These are phyloP conservation scores for Spathaspora boniae DNA, from an alignment of 805 yeast genomes.

Conservation along the genomic window DNA sequence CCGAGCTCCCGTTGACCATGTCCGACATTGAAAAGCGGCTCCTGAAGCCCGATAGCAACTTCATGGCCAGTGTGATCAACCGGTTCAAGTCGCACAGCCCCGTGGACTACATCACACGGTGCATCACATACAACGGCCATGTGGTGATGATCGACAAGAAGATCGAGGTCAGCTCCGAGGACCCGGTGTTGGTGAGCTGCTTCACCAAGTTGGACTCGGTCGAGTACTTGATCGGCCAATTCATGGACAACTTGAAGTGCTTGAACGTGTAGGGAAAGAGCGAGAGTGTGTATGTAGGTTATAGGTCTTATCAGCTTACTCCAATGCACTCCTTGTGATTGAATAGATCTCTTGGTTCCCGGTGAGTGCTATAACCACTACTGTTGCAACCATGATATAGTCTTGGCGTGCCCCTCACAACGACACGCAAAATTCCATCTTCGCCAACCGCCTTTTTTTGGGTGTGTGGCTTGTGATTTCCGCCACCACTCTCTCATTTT, in stretches of 20 bases:
- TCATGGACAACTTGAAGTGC: conserved; percentile 12
- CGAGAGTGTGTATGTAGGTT: too few relatives aligned
- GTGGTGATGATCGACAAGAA: conserved; percentile 63
- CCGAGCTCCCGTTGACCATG: conserved; percentile 17
- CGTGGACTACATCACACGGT: conserved; percentile 55
- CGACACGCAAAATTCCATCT: too few relatives aligned
- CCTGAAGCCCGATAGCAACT: conserved; percentile 7
- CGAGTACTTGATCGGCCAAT: conserved; percentile 46
- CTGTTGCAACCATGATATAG: too few relatives aligned
- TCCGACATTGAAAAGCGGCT: conserved; percentile 21
- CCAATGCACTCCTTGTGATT: too few relatives aligned
- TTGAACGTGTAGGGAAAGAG: too few relatives aligned
- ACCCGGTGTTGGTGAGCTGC: conserved; percentile 61
- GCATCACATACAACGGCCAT: conserved; percentile 54
- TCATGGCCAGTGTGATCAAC: conserved; percentile 20
- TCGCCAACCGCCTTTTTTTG: too few relatives aligned
- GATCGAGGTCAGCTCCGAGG: conserved; percentile 60
- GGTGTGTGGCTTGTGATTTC: too few relatives aligned
- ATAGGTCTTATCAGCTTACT: too few relatives aligned
- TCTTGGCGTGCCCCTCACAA: too few relatives aligned
- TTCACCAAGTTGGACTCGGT: conserved; percentile 61
- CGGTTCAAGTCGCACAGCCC: conserved; percentile 32
- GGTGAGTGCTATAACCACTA: too few relatives aligned
- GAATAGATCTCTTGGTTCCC: too few relatives aligned
- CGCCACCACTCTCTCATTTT: too few relatives aligned